Conservation (phyloP, 2,329 filamentous ascomycete species). For the Geosmithia flava region DNA sequence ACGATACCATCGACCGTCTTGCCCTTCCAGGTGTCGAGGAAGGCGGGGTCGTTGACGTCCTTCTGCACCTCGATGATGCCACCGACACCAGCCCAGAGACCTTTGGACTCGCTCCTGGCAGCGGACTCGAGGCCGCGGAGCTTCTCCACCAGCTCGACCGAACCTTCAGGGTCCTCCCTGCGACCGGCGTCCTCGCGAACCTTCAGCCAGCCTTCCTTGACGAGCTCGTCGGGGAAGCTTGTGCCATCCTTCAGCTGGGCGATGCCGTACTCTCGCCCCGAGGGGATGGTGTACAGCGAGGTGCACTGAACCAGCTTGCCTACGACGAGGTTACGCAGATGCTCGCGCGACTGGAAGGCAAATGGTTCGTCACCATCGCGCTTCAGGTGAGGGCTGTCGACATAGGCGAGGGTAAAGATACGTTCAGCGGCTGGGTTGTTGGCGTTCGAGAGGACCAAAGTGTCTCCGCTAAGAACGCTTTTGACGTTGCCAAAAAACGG, state of each 20-base stretch:
- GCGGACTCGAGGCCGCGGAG: slow-evolving; percentile 66
- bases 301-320: slow-evolving; percentile 81
- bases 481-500: slow-evolving; percentile 67
- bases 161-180: slow-evolving; percentile 76
- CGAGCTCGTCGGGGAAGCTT: slow-evolving; percentile 66
- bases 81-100: slow-evolving; percentile 60
- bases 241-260: slow-evolving; percentile 66
- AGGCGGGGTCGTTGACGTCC: slow-evolving; percentile 67
- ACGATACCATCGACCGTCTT: slow-evolving; percentile 75
- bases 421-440: slow-evolving; percentile 75
- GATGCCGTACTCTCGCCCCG: slow-evolving; percentile 77
- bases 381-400: slow-evolving; percentile 74
- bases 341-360: slow-evolving; percentile 91
- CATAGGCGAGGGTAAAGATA: slow-evolving; percentile 81
- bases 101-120: slow-evolving; percentile 68
- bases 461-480: slow-evolving; percentile 88
- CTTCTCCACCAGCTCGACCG: slow-evolving; percentile 59
- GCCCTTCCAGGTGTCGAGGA: slow-evolving; percentile 76
- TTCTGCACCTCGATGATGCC: slow-evolving; percentile 66
- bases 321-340: slow-evolving; percentile 69
- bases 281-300: slow-evolving; percentile 78
- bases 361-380: slow-evolving; percentile 87
- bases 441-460: slow-evolving; percentile 69
- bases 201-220: slow-evolving; percentile 86
- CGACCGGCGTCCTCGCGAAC: slow-evolving; percentile 87